phyloP scores from a whole-genome alignment of 73 alveolate genomes.

The Blepharisma japonicum region DNA sequence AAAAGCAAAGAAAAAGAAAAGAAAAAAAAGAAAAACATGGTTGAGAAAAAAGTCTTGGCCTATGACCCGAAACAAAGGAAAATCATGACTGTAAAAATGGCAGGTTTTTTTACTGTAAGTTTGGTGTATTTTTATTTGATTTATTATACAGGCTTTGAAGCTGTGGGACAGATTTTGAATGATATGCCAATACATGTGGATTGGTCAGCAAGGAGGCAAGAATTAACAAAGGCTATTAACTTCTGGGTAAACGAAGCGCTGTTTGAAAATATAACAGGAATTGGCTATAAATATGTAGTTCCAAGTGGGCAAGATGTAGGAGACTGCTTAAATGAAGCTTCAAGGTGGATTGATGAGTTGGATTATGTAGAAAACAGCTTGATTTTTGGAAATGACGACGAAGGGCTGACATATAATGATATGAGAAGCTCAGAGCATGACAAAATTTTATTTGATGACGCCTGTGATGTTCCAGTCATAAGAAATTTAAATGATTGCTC shows the following conservation, averaged over 20 bases:
- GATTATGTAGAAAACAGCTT: background rate
- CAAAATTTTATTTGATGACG: background rate
- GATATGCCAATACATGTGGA: background rate
- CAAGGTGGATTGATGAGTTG: background rate
- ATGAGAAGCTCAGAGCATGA: background rate
- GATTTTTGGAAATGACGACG: background rate
- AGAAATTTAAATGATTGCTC: background rate
- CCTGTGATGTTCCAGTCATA: background rate
- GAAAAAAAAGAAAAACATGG: background rate
- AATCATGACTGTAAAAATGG: background rate
- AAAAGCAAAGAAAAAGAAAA: background rate
- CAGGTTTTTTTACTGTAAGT: background rate
- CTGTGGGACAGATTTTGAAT: slow-evolving; percentile 1
- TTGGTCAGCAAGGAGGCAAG: background rate
- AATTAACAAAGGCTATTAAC: background rate
- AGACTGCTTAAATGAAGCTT: background rate
- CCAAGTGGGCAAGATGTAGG: background rate
- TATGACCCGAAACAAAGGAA: slow-evolving; percentile 15
- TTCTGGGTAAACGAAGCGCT: background rate
- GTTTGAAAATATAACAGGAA: background rate
- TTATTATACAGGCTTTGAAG: background rate
- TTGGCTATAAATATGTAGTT: background rate
- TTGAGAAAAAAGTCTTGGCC: background rate
- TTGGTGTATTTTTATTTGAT: background rate
- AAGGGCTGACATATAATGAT: background rate